Evolutionary conservation across 306 rosid genomes (phyloP).

Genomic region (Rosa rugosa): DNA sequence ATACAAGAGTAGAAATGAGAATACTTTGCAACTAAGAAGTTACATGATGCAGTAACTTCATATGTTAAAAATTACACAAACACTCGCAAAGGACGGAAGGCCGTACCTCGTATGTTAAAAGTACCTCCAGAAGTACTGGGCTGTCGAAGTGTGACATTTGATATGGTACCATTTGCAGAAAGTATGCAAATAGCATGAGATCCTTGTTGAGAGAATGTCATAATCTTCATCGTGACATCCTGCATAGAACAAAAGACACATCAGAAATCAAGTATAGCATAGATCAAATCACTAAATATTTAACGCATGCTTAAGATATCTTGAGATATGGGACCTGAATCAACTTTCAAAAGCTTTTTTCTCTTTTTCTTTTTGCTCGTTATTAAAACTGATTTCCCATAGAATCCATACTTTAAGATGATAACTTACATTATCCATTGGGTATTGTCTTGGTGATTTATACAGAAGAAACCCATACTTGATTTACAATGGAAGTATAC

Average conservation of each 20-base stretch:
- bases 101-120: conserved; percentile 83
- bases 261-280: neutral
- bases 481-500: no score
- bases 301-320: neutral
- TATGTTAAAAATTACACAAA: neutral
- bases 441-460: no score
- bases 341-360: neutral
- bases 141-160: conserved; percentile 92
- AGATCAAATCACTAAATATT: neutral
- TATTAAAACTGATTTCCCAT: no score
- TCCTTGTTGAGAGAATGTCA: conserved; percentile 96
- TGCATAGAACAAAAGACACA: conserved; percentile 19
- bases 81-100: conserved; percentile 2
- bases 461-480: no score
- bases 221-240: conserved; percentile 92
- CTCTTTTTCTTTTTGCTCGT: no score
- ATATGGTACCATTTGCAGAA: conserved; percentile 86
- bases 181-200: conserved; percentile 89
- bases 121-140: conserved; percentile 97
- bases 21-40: conserved; percentile 1
- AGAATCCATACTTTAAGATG: no score
- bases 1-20: neutral
- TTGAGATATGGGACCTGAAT: neutral
- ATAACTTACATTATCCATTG: no score
- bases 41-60: conserved; percentile 10